Base-by-base conservation (phyloP, 2,329 filamentous ascomycete species). In the Hypoxylon rubiginosum region DNA sequence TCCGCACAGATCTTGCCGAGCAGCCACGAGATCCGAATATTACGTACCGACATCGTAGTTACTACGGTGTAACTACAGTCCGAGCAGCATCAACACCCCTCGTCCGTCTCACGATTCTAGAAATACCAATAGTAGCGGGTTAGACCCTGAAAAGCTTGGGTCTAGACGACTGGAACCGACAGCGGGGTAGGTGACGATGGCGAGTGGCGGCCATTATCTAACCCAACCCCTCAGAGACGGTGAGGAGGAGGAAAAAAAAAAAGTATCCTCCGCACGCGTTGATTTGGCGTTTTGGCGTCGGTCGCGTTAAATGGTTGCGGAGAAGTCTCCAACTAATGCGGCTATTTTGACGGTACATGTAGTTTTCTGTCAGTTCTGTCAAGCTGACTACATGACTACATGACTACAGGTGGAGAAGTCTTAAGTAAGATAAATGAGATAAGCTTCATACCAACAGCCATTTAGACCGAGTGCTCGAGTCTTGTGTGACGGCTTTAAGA, bases 251-350 rank as follows among this genome's bases (percentile, higher is more conserved):
- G 5, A 7, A 17, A 4, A 41, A 41, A 41, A 62, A 54, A 58
- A 43, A 32, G 36, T 45, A 34, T 34, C n/a, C 54, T 60, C 59
- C 41, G 6, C 56, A 55, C 67, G 64, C 64, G 67, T 69, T 26
- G 54, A 43, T 54, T 69, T 69, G 67, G 67, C 61, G 64, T 69
- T 62, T 65, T 58, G 50, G 53, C 49, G 45, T 50, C 51, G 48
- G 52, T 58, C 59, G 58, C 58, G 58, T 56, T 45, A 58, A 24
- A 26, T 34, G 41, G 58, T n/a, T 62, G 43, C 62, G 62, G 58
- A 58, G 53, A 28, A 39, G 41, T 49, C 50, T 55, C 41, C 39
- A 39, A 51, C 41, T 54, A 28, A 45, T 64, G 52, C 59, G 17
- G 52, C 30, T 50, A 60, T 66, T 32, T 59, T 34, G 46, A 57